A percentile compares a stretch with the other conserved stretches of the same genome.
phyloP scores from a whole-genome alignment of 345 rosid species.

The Eucalyptus erythrocorys region DNA sequence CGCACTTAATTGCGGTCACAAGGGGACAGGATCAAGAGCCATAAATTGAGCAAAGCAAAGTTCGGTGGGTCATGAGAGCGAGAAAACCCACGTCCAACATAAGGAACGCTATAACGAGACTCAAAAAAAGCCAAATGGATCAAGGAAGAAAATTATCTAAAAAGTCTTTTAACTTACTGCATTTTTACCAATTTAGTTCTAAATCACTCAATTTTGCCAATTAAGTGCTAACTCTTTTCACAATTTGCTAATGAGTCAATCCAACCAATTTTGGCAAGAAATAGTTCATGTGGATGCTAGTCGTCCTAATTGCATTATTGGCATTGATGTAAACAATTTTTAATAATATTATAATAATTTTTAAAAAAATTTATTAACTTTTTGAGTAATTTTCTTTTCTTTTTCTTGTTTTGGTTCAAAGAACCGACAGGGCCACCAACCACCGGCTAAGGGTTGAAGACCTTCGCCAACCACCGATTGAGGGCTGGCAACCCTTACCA shows the following conservation, averaged over 20 bases:
- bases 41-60: neutral
- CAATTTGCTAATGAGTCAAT: neutral
- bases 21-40: neutral
- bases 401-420: too few relatives aligned
- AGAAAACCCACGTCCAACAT: neutral
- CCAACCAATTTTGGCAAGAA: neutral
- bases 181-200: too few relatives aligned
- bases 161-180: neutral
- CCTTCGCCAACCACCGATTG: rapidly evolving
- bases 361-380: rapidly evolving
- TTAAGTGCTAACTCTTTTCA: too few relatives aligned
- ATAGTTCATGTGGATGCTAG: rapidly evolving
- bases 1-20: neutral
- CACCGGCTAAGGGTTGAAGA: neutral
- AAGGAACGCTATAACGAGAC: neutral
- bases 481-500: neutral
- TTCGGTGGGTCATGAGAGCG: neutral
- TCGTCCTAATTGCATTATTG: rapidly evolving
- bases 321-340: too few relatives aligned
- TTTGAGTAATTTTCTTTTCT: too few relatives aligned
- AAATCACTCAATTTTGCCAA: too few relatives aligned
- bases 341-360: too few relatives aligned
- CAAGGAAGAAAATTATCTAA: neutral
- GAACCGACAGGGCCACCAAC: rapidly evolving
- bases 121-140: neutral